These are phyloP conservation scores for Epichloe festucae DNA, from an alignment of 2,329 filamentous ascomycete genomes.

Conservation along the genomic window DNA sequence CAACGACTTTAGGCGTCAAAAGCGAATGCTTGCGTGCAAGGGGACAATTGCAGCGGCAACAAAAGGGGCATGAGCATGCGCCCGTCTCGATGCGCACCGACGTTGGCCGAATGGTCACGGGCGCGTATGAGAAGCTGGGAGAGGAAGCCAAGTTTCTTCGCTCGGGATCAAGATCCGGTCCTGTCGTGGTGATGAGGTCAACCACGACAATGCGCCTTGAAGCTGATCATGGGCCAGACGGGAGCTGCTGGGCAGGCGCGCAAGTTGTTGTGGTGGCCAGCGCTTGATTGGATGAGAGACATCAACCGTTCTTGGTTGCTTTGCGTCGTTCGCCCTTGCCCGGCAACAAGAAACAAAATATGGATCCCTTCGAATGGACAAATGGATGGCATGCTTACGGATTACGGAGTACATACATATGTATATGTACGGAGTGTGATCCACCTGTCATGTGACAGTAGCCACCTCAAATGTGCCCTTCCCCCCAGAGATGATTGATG, in stretches of 20 bases:
- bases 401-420: no score
- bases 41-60: no score
- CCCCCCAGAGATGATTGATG: no score
- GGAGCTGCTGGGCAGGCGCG: background rate
- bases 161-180: background rate
- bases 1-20: slow-evolving; percentile 3
- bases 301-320: background rate
- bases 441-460: no score
- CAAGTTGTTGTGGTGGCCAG: slow-evolving; percentile 8
- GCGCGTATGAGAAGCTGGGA: background rate
- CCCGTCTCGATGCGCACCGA: background rate
- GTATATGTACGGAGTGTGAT: no score
- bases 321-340: slow-evolving; percentile 2
- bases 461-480: no score
- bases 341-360: slow-evolving; percentile 8
- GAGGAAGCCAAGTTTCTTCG: background rate
- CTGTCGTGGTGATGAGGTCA: background rate
- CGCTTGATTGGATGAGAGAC: slow-evolving; percentile 9
- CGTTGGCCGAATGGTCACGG: no score
- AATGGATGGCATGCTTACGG: no score
- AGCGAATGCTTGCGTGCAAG: background rate
- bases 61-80: background rate
- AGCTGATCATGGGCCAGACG: background rate
- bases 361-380: background rate
- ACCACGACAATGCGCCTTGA: background rate